Percentiles rank a stretch among this genome's conserved stretches.
Evolutionary conservation across 129 eudicot genomes (phyloP).

Genomic region (Gnaphalium uliginosum): DNA sequence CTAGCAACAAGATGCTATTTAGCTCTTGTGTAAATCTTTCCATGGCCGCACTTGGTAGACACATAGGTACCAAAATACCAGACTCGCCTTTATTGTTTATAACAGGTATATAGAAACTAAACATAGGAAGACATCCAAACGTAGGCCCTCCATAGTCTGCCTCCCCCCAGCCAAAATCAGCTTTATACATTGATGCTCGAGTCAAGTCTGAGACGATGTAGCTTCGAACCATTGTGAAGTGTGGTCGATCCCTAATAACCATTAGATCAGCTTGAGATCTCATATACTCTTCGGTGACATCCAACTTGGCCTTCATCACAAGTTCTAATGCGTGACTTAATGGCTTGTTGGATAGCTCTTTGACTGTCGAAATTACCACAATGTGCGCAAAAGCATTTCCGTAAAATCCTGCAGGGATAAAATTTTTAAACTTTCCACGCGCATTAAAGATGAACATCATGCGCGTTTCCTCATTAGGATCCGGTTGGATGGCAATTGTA

Average conservation of each 20-base stretch:
- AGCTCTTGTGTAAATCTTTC: slow-evolving; percentile 49
- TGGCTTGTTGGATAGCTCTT: slow-evolving; percentile 30
- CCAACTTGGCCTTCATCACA: slow-evolving; percentile 46
- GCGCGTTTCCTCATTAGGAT: slow-evolving; percentile 59
- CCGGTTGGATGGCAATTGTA: slow-evolving; percentile 52
- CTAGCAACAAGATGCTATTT: slow-evolving; percentile 33
- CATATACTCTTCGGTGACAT: slow-evolving; percentile 67
- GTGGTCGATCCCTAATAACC: slow-evolving; percentile 65
- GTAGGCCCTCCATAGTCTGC: slow-evolving; percentile 71
- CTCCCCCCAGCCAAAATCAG: slow-evolving; percentile 81
- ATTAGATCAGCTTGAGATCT: slow-evolving; percentile 60
- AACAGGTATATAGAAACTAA: slow-evolving; percentile 61
- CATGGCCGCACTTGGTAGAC: slow-evolving; percentile 52
- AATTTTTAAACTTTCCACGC: slow-evolving; percentile 43
- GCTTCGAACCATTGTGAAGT: slow-evolving; percentile 48
- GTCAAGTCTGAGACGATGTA: slow-evolving; percentile 64
- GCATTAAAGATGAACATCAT: slow-evolving; percentile 55
- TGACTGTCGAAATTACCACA: slow-evolving; percentile 46
- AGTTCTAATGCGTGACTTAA: slow-evolving; percentile 52
- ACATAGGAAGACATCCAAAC: slow-evolving; percentile 52
- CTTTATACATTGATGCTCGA: slow-evolving; percentile 47
- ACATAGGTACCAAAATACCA: slow-evolving; percentile 54
- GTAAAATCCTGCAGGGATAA: slow-evolving; percentile 53
- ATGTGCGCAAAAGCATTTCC: slow-evolving; percentile 67
- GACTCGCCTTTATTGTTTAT: slow-evolving; percentile 53